Percentiles rank a stretch among this genome's conserved stretches.
These are phyloP conservation scores for Neurospora sp. DNA, from an alignment of 495 filamentous ascomycete species.

Conservation along the genomic window DNA sequence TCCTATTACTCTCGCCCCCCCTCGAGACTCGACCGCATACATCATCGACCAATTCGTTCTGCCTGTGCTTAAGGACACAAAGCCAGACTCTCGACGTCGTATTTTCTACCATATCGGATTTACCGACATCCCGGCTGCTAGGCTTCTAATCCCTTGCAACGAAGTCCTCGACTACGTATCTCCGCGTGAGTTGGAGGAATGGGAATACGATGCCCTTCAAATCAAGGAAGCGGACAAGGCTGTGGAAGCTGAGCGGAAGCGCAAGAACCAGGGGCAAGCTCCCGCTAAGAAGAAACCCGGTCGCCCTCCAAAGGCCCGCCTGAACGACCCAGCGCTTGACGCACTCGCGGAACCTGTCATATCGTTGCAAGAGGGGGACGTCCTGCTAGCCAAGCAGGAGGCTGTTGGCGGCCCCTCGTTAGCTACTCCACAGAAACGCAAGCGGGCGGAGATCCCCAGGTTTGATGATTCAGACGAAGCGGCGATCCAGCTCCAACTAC, in stretches of 20 bases:
- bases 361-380: constrained; percentile 2
- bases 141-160: constrained; percentile 25
- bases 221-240: constrained; percentile 19
- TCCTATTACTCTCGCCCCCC: constrained; percentile 24
- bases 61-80: constrained; percentile 17
- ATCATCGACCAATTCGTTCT: constrained; percentile 35
- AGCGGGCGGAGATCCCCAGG: constrained; percentile 4
- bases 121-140: constrained; percentile 30
- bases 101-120: constrained; percentile 35
- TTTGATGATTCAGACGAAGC: constrained; percentile 15
- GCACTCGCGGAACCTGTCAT: not conserved
- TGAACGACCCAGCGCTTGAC: constrained; percentile 1
- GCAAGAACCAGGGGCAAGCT: not conserved
- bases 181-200: constrained; percentile 33
- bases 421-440: constrained; percentile 23
- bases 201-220: constrained; percentile 26
- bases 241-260: not conserved
- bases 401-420: constrained; percentile 19
- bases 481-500: constrained; percentile 10
- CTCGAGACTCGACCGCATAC: constrained; percentile 32
- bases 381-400: constrained; percentile 8
- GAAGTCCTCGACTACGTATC: constrained; percentile 36
- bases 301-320: not conserved
- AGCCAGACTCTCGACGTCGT: constrained; percentile 16
- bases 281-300: constrained; percentile 3